Percentiles rank a stretch among this genome's conserved stretches.
Conservation (phyloP, 208 protist genomes). For the Wallacemonas sp. region DNA sequence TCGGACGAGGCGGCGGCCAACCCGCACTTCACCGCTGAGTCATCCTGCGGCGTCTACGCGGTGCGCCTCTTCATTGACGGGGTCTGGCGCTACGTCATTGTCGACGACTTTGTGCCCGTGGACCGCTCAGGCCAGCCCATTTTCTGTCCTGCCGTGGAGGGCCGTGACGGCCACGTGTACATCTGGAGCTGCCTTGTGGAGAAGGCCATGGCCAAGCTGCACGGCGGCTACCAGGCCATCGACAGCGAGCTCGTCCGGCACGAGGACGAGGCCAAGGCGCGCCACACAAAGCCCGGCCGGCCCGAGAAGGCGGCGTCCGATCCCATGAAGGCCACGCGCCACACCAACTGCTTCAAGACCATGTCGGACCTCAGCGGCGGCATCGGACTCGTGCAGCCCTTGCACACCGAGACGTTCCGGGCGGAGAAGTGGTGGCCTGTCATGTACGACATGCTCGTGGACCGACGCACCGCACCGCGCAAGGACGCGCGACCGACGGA, state of each 20-base stretch:
- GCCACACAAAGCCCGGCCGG: constrained; percentile 4
- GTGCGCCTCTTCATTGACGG: constrained; percentile 79
- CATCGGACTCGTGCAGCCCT: constrained; percentile 43
- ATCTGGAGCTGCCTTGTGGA: constrained; percentile 87
- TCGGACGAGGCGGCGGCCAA: not conserved
- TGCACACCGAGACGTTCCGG: constrained; percentile 46
- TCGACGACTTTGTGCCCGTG: constrained; percentile 88
- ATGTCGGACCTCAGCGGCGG: constrained; percentile 69
- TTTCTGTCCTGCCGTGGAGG: constrained; percentile 59
- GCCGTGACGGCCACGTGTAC: constrained; percentile 10
- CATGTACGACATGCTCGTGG: constrained; percentile 12
- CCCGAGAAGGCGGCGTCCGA: not conserved
- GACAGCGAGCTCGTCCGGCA: constrained; percentile 35
- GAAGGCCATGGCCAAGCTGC: constrained; percentile 85
- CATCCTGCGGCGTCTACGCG: constrained; percentile 48
- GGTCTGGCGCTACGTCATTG: constrained; percentile 81
- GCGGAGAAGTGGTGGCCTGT: constrained; percentile 49
- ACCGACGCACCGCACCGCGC: not conserved
- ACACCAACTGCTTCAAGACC: constrained; percentile 19
- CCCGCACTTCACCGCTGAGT: not conserved
- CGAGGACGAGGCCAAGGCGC: constrained; percentile 16
- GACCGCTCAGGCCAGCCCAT: constrained; percentile 58
- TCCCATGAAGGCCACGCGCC: constrained; percentile 7
- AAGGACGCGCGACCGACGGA: not conserved
- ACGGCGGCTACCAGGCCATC: constrained; percentile 77